These are phyloP conservation scores for Glonium stellatum DNA, from an alignment of 495 filamentous ascomycete genomes.

Conservation along the genomic window DNA sequence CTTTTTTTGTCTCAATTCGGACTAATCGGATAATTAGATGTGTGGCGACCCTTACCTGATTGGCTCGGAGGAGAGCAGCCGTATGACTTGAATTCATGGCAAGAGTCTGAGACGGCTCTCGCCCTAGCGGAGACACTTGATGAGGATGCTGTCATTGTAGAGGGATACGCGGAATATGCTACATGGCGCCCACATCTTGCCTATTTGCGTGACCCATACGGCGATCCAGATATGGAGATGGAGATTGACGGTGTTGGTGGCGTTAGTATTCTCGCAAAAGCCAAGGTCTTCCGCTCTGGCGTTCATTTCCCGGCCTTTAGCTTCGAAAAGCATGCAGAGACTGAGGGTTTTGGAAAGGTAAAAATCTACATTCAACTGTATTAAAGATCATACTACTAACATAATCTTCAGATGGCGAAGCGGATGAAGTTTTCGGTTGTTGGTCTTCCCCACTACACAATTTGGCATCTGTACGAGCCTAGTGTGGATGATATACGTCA, in stretches of 20 bases:
- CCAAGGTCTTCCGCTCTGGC: conserved; percentile 84
- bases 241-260: conserved; percentile 97
- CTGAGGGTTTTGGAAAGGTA: conserved; percentile 98
- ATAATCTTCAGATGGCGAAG: conserved; percentile 72
- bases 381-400: neutral
- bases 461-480: conserved; percentile 99
- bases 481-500: conserved; percentile 94
- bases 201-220: conserved; percentile 94
- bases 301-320: conserved; percentile 98
- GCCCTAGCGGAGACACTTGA: conserved; percentile 91
- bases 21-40: conserved; percentile 54
- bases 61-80: conserved; percentile 99
- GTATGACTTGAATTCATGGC: conserved; percentile 98
- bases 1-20: neutral
- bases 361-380: conserved; percentile 3
- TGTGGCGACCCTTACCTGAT: conserved; percentile 96
- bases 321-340: conserved; percentile 98
- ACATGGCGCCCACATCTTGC: conserved; percentile 98
- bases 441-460: conserved; percentile 94
- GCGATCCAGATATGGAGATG: conserved; percentile 99
- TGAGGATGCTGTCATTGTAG: conserved; percentile 98
- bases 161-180: conserved; percentile 98
- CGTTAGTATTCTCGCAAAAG: conserved; percentile 95
- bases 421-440: conserved; percentile 95
- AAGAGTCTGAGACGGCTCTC: conserved; percentile 95